Evolutionary conservation across 164 flowering plant genomes (phyloP), one percentile per base, ranked within the genome.

Genomic region (Euptelea pleiosperma): DNA sequence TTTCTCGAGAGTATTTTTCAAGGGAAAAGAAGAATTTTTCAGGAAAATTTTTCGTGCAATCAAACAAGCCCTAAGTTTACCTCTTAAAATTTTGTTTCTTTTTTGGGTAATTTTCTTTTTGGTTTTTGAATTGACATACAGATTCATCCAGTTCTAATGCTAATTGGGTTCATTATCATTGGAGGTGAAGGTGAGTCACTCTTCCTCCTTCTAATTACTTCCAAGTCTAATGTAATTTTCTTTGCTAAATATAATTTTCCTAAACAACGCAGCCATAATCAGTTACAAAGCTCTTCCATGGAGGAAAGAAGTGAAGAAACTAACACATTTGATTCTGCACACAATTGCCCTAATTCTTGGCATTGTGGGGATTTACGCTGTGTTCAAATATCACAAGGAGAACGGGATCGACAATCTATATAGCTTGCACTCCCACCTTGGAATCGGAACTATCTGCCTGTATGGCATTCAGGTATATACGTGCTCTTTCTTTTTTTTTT

Each of bases 101-200:
- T n/a, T n/a, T n/a, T n/a, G n/a, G n/a, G n/a, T n/a, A n/a, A 41
- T 4, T 28, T 2, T 12, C 4, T 6, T 39, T 21, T 12, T 43
- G 9, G 3, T 11, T 24, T 30, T 19, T 28, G 1, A n/a, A 2
- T 37, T 8, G 33, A 18, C 21, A 37, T 40, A 10, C 91, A 93
- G 99, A 63, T 90, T 55, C 99, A 93, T 72, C 99, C 99, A 52
- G 89, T 90, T 50, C 58, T 93, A 49, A 86, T 83, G 95, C 70
- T 91, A n/a, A 83, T 90, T 65, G 97, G 97, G 58, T 78, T 93
- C 12, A 73, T 93, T 57, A 77, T 93, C 57, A 14, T 90, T 0
- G 97, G 96, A 52, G 94, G 99, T 26, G 91, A 93, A 93, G 97
- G 99, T 91, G 73, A 76, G 64, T 48, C n/a, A n/a, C n/a, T n/a